Evolutionary conservation across 2,329 filamentous ascomycete species (phyloP), one percentile per base, ranked within the genome.

Genomic region (Diaporthe ampelina): DNA sequence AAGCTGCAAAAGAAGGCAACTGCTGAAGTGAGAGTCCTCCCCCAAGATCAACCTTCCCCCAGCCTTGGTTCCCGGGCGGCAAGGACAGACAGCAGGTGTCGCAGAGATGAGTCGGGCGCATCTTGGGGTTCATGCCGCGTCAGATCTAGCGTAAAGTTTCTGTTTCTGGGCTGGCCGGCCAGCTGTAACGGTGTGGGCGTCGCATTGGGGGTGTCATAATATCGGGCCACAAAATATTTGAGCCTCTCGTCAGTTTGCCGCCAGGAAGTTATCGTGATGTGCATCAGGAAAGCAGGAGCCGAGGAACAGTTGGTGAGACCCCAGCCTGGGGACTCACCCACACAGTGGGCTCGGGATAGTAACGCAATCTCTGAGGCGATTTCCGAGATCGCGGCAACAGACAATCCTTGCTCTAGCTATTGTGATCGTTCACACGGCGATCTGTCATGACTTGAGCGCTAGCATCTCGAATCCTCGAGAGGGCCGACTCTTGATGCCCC

Each of bases 91-190:
- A 48, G 71, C 59, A 40, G 24, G 32, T 29, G 71, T 73, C 59
- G 71, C 71, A 68, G 71, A 73, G 50, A 48, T 68, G 71, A 58
- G 71, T 15, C 59, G 71, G 56, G 54, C 59, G n/a, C 59, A 32
- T 73, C 59, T 67, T 67, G 61, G 61, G 61, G 61, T 67, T 67
- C 61, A 67, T 67, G 61, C 61, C 61, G 61, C 61, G 61, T 37
- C 61, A 67, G 29, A 50, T 67, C 61, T 67, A 52, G 61, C 29
- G 61, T 32, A 67, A 37, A 67, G 61, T 67, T 67, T 67, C 61
- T 37, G 26, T 37, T 67, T 37, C 61, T 67, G 61, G 61, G 61
- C 61, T 52, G 43, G 43, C 43, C 19, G 43, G 13, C 61, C 37
- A n/a, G 21, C 21, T 50, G 61, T n/a, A 67, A 50, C 45, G 29